Evolutionary conservation across 2,329 filamentous ascomycete genomes (phyloP).

Genomic region (Sporothrix humicola): DNA sequence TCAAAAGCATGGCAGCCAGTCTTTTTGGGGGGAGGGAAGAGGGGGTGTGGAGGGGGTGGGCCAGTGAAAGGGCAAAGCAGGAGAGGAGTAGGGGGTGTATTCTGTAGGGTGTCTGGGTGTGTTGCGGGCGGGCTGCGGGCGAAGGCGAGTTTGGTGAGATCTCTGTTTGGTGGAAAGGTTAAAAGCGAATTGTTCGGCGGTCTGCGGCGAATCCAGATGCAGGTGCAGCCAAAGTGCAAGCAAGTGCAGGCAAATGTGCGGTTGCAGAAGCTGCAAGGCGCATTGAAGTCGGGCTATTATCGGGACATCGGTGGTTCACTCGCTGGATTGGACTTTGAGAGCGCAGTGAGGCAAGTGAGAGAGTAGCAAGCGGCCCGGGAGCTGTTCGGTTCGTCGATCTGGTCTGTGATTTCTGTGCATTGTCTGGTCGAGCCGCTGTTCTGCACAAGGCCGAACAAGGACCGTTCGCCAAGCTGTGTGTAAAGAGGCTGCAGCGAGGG

Average conservation of each 20-base stretch:
- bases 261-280: background rate
- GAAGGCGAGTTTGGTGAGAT: conserved; percentile 19
- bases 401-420: background rate
- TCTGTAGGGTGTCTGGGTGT: background rate
- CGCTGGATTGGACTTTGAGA: conserved; percentile 11
- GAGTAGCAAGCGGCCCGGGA: background rate
- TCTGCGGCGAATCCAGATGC: background rate
- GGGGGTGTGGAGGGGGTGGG: conserved; percentile 3
- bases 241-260: background rate
- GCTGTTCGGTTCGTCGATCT: conserved; percentile 12
- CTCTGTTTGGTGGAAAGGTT: conserved; percentile 29
- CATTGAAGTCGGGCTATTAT: background rate
- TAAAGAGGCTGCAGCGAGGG: conserved; percentile 17
- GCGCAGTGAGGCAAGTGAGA: background rate
- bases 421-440: background rate
- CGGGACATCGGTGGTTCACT: conserved; percentile 11
- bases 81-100: background rate
- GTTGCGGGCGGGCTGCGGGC: conserved; percentile 5
- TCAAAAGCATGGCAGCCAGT: conserved; percentile 16
- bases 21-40: conserved; percentile 7
- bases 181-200: conserved; percentile 6
- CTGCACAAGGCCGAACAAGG: conserved; percentile 12
- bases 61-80: background rate
- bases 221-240: background rate
- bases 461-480: conserved; percentile 9